Evolutionary conservation across 2,329 filamentous ascomycete genomes (phyloP), one percentile per base, ranked within the genome.

Genomic region (Talaromyces amestolkiae): DNA sequence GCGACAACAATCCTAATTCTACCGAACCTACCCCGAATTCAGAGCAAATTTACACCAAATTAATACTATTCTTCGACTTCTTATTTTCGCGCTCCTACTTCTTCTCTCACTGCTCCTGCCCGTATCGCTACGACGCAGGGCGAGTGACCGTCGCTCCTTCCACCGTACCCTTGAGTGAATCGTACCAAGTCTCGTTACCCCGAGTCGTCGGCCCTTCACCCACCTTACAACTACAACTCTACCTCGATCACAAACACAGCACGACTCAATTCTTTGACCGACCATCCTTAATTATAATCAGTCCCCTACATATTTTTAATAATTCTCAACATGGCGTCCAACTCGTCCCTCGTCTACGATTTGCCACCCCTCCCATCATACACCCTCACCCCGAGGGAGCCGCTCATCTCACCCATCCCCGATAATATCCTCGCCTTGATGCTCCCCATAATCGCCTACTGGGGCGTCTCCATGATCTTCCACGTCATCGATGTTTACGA

Each of bases 321-420:
- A 61, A 24, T 58, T 11, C 58, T 61, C 61, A 69, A 61, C 59
- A 78, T 78, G 76, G 74, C 75, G 64, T 68, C 68, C 53, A 79
- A 79, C 69, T 67, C 72, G 35, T 77, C 78, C 37, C 65, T 73
- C 69, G 68, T 69, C 54, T 71, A 70, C 79, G 87, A 88, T 73
- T 86, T 98, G 62, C 93, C 94, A 71, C 91, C 93, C 61, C 88
- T 98, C 53, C 94, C 95, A 58, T 79, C 85, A n/a, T 97, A 96
- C 82, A 87, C 87, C 27, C 82, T 95, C 65, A 83, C 83, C 69
- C 87, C 88, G 9, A 87, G 90, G 54, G 85, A 88, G 68, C 87
- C 92, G 65, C 83, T 97, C 64, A 77, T 97, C 66, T 82, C 91
- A 49, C 90, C 89, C 78, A 84, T 96, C 19, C 87, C 93, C 66